Conservation (phyloP, 1,284 basidiomycete species). For the Trichosporon inkin region DNA sequence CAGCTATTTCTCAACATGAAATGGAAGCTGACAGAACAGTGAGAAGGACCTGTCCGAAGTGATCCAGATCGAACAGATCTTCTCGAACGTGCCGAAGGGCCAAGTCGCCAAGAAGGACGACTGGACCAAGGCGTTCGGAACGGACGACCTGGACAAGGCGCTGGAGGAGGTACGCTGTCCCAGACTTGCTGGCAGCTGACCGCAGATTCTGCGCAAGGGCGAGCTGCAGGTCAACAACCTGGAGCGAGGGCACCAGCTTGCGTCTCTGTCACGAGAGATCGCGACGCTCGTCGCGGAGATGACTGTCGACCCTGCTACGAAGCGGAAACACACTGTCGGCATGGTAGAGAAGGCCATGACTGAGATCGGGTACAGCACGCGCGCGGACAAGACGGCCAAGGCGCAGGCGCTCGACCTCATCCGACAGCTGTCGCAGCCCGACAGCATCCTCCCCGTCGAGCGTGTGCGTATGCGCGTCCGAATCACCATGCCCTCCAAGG, state of each 20-base stretch:
- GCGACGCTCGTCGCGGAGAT: slow-evolving; percentile 90
- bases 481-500: slow-evolving; percentile 69
- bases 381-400: slow-evolving; percentile 84
- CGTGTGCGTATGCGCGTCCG: slow-evolving; percentile 88
- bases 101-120: slow-evolving; percentile 85
- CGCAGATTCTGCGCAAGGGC: slow-evolving; percentile 86
- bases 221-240: slow-evolving; percentile 97
- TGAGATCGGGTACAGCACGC: slow-evolving; percentile 88
- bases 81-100: slow-evolving; percentile 94
- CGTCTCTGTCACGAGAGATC: slow-evolving; percentile 81
- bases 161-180: slow-evolving; percentile 69
- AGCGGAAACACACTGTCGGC: slow-evolving; percentile 84
- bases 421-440: slow-evolving; percentile 63
- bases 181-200: background rate
- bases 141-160: slow-evolving; percentile 65
- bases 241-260: slow-evolving; percentile 85
- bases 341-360: slow-evolving; percentile 98
- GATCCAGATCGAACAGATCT: slow-evolving; percentile 93
- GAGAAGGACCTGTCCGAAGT: slow-evolving; percentile 95
- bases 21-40: slow-evolving; percentile 47
- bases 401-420: slow-evolving; percentile 92
- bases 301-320: slow-evolving; percentile 87
- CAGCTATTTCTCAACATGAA: slow-evolving; percentile 3
- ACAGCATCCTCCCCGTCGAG: slow-evolving; percentile 76
- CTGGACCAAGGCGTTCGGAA: slow-evolving; percentile 85